phyloP scores from a whole-genome alignment of 108 stramenopile genomes.

The Tribonema minus region DNA sequence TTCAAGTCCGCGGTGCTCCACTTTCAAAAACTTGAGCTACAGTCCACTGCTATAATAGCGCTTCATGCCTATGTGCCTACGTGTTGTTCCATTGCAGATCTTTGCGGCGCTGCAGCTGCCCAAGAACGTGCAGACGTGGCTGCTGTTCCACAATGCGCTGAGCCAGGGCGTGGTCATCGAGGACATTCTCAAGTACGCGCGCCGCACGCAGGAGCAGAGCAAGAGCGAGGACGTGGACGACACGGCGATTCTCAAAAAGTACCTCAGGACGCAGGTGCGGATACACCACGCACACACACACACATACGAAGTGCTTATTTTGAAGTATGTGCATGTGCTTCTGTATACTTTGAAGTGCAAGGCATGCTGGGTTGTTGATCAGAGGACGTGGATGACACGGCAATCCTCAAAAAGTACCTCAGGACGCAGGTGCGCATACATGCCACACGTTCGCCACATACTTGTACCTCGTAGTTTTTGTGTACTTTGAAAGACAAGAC shows the following conservation, averaged over 20 bases:
- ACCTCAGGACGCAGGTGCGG: slow-evolving; percentile 73
- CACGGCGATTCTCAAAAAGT: slow-evolving; percentile 58
- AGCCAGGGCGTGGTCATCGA: slow-evolving; percentile 88
- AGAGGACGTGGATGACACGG: slow-evolving; percentile 62
- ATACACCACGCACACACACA: too few species aligned
- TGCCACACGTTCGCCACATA: too few species aligned
- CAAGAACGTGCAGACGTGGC: slow-evolving; percentile 84
- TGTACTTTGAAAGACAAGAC: too few species aligned
- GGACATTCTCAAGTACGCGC: slow-evolving; percentile 87
- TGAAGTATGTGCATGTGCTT: too few species aligned
- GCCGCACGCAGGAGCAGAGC: slow-evolving; percentile 72
- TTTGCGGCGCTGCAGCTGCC: slow-evolving; percentile 60
- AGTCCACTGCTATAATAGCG: too few species aligned
- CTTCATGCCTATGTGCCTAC: too few species aligned
- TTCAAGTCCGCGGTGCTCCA: too few species aligned
- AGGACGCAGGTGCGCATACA: slow-evolving; percentile 75
- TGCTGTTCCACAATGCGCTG: slow-evolving; percentile 94
- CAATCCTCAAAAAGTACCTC: slow-evolving; percentile 61
- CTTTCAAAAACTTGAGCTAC: too few species aligned
- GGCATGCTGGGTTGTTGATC: too few species aligned
- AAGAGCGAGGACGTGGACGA: slow-evolving; percentile 62
- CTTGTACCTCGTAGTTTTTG: too few species aligned
- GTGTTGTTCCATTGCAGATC: background rate
- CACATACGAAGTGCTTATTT: too few species aligned
- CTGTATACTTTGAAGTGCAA: too few species aligned